These are phyloP conservation scores for Purpureocillium lavendulum DNA, from an alignment of 2,329 filamentous ascomycete genomes.

Conservation along the genomic window DNA sequence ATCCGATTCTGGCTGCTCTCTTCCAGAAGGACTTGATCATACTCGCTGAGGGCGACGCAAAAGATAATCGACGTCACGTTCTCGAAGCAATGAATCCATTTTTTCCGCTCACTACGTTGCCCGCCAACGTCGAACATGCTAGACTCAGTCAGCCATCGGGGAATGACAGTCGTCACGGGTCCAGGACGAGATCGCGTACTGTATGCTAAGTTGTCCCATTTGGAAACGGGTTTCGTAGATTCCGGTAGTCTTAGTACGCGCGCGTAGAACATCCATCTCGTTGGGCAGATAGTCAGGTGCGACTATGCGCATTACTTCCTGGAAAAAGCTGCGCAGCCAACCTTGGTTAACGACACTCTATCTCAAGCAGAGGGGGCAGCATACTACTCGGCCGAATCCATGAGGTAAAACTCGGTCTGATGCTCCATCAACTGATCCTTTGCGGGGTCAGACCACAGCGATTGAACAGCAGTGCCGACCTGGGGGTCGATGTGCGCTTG, in stretches of 20 bases:
- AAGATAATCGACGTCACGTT: constrained; percentile 99
- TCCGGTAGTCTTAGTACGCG: constrained; percentile 95
- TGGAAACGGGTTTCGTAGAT: constrained; percentile 98
- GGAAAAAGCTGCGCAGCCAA: constrained; percentile 72
- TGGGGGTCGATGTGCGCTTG: constrained; percentile 74
- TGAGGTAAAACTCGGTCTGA: constrained; percentile 96
- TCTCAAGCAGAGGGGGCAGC: constrained; percentile 19
- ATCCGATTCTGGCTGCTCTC: constrained; percentile 99
- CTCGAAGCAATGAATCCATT: constrained; percentile 99
- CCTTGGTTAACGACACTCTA: not conserved
- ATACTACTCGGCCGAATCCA: constrained; percentile 98
- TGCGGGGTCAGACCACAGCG: constrained; percentile 84
- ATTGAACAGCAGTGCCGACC: constrained; percentile 74
- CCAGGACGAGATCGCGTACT: constrained; percentile 54
- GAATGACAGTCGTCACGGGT: not conserved
- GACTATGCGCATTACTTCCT: constrained; percentile 81
- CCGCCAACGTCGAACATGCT: constrained; percentile 99
- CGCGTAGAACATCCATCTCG: constrained; percentile 90
- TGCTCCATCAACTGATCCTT: constrained; percentile 80
- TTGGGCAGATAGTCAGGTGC: constrained; percentile 79
- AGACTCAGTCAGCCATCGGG: constrained; percentile 29
- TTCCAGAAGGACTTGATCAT: constrained; percentile 93
- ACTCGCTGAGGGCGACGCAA: constrained; percentile 95
- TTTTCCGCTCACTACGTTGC: constrained; percentile 94
- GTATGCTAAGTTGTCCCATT: constrained; percentile 97